Base-by-base conservation (phyloP, 1,139 yeast species). In the Magnusiomyces suaveolens region DNA sequence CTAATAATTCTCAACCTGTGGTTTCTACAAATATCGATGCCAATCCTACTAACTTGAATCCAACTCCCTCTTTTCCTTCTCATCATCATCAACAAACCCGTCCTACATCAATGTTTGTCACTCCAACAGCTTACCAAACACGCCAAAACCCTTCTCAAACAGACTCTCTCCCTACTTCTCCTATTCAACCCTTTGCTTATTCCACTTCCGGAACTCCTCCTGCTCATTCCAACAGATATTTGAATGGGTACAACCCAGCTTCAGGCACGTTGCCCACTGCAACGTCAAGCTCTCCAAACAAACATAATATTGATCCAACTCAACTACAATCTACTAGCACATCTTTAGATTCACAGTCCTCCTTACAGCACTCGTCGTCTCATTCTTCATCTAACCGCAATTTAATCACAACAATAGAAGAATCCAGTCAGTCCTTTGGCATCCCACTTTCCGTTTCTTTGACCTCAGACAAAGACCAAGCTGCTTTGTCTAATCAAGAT, bases 81-180 rank as follows among this genome's bases (percentile, higher is more conserved):
- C 43, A 39, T 39, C 8, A 10, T 18, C 18, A 8, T 4, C 25
- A 44, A 39, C 56, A 55, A 18, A 49, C 54, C 16, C 51, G 57
- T 2, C 56, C 59, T 20, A 52, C 56, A 43, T 49, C 56, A 2
- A 46, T 48, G 46, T 46, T 49, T 38, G 54, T 51, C n/a, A 25
- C 46, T 23, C 25, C 54, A n/a, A 49, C 51, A 23, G 18, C 46
- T 18, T 39, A 10, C 18, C 43, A 39, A 14, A 10, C 43, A 4
- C 8, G 43, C n/a, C 43, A 8, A 4, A 16, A 16, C 18, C n/a
- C 43, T 8, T 14, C 18, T 18, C n/a, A 39, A 39, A 39, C n/a
- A 14, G 43, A 16, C 8, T 33, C 41, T 48, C 36, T 52, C 8
- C 48, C 33, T 23, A n/a, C 43, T 18, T 18, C 8, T 4, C 4